Conservation (phyloP, 2,329 filamentous ascomycete genomes). For the Botrytis galanthina region DNA sequence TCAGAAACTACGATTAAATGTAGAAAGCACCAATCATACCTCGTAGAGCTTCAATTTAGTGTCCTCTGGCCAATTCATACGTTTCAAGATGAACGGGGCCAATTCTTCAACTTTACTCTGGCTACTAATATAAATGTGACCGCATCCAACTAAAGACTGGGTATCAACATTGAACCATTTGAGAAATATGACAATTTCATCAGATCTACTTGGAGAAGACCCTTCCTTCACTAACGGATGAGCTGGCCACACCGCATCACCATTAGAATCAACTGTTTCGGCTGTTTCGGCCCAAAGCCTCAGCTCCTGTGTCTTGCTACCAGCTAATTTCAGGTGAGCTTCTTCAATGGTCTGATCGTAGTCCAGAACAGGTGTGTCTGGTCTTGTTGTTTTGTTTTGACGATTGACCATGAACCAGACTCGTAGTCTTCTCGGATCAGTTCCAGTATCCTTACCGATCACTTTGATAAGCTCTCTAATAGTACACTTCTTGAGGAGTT, state of each 20-base stretch:
- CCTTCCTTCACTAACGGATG: constrained; percentile 57
- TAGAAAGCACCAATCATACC: constrained; percentile 41
- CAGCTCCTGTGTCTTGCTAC: constrained; percentile 65
- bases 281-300: constrained; percentile 84
- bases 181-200: constrained; percentile 78
- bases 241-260: constrained; percentile 69
- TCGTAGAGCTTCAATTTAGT: constrained; percentile 75
- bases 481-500: constrained; percentile 70
- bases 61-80: constrained; percentile 83
- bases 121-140: constrained; percentile 83
- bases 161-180: constrained; percentile 83
- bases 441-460: constrained; percentile 67
- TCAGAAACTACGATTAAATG: constrained; percentile 27
- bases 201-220: constrained; percentile 53
- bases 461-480: constrained; percentile 70
- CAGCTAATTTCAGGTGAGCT: constrained; percentile 62
- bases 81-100: constrained; percentile 70
- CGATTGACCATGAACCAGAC: constrained; percentile 98
- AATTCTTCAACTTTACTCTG: constrained; percentile 87
- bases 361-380: constrained; percentile 83
- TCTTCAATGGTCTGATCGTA: constrained; percentile 76
- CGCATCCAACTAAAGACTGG: constrained; percentile 73
- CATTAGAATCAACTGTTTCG: constrained; percentile 63
- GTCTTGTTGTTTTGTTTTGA: constrained; percentile 93
- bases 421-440: constrained; percentile 69